Evolutionary conservation across 345 rosid genomes (phyloP), one percentile per base, ranked within the genome.

Genomic region (Ceriops tagal): DNA sequence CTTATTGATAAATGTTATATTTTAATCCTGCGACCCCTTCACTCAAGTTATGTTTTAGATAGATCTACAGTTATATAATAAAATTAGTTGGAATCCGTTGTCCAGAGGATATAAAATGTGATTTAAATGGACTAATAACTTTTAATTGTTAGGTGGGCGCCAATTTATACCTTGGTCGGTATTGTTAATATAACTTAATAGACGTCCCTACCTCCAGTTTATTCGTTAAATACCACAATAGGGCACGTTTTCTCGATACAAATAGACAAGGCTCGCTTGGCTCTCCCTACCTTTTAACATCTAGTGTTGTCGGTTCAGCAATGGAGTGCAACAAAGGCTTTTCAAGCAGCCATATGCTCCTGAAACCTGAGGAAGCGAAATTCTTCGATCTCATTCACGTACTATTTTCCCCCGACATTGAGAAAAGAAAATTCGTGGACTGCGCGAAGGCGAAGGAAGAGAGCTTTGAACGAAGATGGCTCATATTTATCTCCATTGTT

Each of bases 401-500:
- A 5, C 64, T 92, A 26, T 75, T 85, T 52, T 83, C 80, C 20
- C 39, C 79, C 3, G 73, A 84, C 67, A 57, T 85, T 5, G 64
- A 70, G 43, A 79, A 76, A 5, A 84, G 82, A 8, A 72, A 77
- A 21, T 84, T 80, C 43, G 79, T 88, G 5, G 84, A 88, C 8
- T 75, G 82, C 67, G 75, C 87, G 5, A 68, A 67, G 22, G 55
- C 46, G 1, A 61, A 49, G 18, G 81, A 83, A 53, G 82, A 75
- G 64, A 76, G 68, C 56, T 83, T 92, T 39, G 27, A 73, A 57
- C 79, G 78, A 1, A 79, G 95, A 57, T 80, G 87, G 88, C 62
- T 88, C 73, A 79, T 90, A 35, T 83, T 90, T 35, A 51, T 87
- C 72, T 88, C 96, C 62, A 57, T 76, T 11, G 66, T 77, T 21